phyloP scores from a whole-genome alignment of 2,329 filamentous ascomycete species.

The Hymenoscyphus albidus region DNA sequence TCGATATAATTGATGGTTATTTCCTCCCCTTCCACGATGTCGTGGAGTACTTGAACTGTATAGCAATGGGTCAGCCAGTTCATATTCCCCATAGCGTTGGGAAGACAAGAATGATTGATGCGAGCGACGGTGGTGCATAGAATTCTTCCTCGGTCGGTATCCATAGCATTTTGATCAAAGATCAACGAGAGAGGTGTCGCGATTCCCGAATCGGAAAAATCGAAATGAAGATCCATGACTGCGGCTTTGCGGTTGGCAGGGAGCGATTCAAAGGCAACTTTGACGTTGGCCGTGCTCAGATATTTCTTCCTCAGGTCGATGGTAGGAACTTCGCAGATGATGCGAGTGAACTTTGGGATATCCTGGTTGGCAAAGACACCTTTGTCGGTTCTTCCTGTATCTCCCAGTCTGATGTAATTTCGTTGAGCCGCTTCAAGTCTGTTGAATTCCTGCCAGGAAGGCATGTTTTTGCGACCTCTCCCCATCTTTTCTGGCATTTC shows the following conservation, averaged over 20 bases:
- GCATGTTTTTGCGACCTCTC: neutral
- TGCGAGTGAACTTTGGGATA: neutral
- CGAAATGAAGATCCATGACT: neutral
- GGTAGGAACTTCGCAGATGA: neutral
- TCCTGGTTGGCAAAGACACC: neutral
- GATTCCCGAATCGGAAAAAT: neutral
- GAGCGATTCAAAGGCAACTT: neutral
- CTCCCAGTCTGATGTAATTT: neutral
- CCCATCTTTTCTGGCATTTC: neutral
- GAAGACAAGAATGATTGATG: neutral
- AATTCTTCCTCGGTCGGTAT: neutral
- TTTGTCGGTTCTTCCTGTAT: neutral
- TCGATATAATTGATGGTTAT: neutral
- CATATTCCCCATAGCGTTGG: neutral
- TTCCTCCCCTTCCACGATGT: neutral
- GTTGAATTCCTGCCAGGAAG: neutral
- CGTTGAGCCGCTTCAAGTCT: neutral
- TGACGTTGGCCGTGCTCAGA: neutral
- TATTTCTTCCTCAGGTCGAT: neutral
- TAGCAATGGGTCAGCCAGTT: neutral
- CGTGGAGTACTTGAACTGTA: neutral
- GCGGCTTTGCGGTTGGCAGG: neutral
- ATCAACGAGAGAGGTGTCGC: neutral
- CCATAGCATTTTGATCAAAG: slow-evolving; percentile 3
- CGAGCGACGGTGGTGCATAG: neutral